Evolutionary conservation across 371 early-diverging fungal species (phyloP).

Genomic region (Rhizopus arrhizus): DNA sequence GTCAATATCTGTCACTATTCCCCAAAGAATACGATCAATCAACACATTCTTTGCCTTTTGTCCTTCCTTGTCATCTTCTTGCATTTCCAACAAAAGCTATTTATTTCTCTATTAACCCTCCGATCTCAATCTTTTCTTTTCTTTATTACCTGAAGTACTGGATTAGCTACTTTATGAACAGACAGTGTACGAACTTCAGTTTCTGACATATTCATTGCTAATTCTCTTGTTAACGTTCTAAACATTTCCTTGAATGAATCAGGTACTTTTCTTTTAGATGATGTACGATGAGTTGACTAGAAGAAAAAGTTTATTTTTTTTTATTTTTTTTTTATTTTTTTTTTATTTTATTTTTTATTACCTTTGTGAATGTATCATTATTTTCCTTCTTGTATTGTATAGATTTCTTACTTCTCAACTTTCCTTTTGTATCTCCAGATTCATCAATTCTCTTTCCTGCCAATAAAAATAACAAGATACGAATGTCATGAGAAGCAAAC

Average conservation of each 20-base stretch:
- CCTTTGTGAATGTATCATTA: slow-evolving; percentile 51
- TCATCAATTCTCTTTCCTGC: slow-evolving; percentile 70
- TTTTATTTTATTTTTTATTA: slow-evolving; percentile 4
- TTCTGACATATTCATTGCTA: slow-evolving; percentile 58
- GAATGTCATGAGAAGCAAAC: slow-evolving; percentile 78
- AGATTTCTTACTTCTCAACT: slow-evolving; percentile 65
- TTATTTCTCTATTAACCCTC: no score
- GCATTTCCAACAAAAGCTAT: slow-evolving; percentile 59
- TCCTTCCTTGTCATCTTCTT: slow-evolving; percentile 52
- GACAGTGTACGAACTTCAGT: slow-evolving; percentile 64
- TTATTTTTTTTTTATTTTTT: background rate
- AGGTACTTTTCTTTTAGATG: slow-evolving; percentile 61
- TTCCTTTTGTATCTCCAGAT: slow-evolving; percentile 51
- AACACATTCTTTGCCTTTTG: slow-evolving; percentile 54
- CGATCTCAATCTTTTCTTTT: no score
- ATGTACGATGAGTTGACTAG: slow-evolving; percentile 30
- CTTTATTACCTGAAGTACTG: slow-evolving; percentile 66
- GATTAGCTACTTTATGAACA: slow-evolving; percentile 73
- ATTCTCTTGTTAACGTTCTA: slow-evolving; percentile 54
- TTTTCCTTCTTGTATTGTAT: slow-evolving; percentile 69
- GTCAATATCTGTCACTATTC: slow-evolving; percentile 55
- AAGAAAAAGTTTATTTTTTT: no score
- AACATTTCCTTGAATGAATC: slow-evolving; percentile 61
- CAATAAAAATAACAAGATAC: slow-evolving; percentile 68
- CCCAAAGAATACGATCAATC: slow-evolving; percentile 68